These are phyloP conservation scores for Globisporangium cylindrosporum DNA, from an alignment of 352 stramenopile species.

Conservation along the genomic window DNA sequence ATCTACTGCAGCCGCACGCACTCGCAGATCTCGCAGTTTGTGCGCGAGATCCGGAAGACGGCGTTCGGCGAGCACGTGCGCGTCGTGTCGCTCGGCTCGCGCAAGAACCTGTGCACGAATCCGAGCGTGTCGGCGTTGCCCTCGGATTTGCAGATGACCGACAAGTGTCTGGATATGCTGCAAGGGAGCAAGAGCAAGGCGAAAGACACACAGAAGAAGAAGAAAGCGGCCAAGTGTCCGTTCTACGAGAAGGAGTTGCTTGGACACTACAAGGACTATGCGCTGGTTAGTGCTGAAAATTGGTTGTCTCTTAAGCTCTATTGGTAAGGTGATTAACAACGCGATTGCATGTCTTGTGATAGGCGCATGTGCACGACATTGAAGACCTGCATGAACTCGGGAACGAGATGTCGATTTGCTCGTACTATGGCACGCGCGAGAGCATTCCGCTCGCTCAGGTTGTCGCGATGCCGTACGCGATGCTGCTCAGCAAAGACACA, in stretches of 20 bases:
- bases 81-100: slow-evolving; percentile 76
- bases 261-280: slow-evolving; percentile 72
- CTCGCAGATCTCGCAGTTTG: slow-evolving; percentile 88
- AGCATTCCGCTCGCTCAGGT: slow-evolving; percentile 90
- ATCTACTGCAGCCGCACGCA: slow-evolving; percentile 91
- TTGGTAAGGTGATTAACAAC: not conserved
- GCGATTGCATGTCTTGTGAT: slow-evolving; percentile 1
- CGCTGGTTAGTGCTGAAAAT: slow-evolving; percentile 47
- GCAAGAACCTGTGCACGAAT: slow-evolving; percentile 85
- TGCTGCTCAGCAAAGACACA: slow-evolving; percentile 90
- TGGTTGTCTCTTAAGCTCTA: not conserved
- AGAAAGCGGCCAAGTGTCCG: slow-evolving; percentile 66
- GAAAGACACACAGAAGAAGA: slow-evolving; percentile 34
- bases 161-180: slow-evolving; percentile 87
- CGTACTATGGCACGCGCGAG: slow-evolving; percentile 95
- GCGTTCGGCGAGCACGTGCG: slow-evolving; percentile 64
- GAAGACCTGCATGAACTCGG: slow-evolving; percentile 94
- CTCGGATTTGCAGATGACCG: slow-evolving; percentile 79
- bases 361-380: slow-evolving; percentile 91
- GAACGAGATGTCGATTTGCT: slow-evolving; percentile 90
- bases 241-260: slow-evolving; percentile 82
- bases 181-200: slow-evolving; percentile 55
- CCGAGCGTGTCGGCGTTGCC: slow-evolving; percentile 56
- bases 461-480: slow-evolving; percentile 90
- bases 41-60: slow-evolving; percentile 86